Percentiles rank a stretch among this genome's conserved stretches.
phyloP scores from a whole-genome alignment of 2,329 filamentous ascomycete species.

The Periconia digitata region DNA sequence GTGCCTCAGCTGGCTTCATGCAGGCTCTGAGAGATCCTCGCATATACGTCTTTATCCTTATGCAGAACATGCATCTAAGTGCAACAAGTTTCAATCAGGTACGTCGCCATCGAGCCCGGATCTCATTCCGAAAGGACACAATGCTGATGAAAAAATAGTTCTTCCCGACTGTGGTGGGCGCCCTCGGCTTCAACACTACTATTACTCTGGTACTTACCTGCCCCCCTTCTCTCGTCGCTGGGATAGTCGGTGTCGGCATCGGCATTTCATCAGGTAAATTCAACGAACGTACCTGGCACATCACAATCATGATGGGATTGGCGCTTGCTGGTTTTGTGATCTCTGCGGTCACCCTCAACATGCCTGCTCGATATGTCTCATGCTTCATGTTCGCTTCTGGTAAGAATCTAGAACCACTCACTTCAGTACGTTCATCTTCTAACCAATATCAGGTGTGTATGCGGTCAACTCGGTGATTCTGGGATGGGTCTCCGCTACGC shows the following conservation, averaged over 20 bases:
- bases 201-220: conserved; percentile 30
- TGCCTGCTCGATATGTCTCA: conserved; percentile 33
- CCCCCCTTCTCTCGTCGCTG: conserved; percentile 37
- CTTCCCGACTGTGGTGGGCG: conserved; percentile 36
- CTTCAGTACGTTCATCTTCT: background rate
- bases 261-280: conserved; percentile 28
- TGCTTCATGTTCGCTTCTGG: conserved; percentile 31
- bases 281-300: conserved; percentile 38
- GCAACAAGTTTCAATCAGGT: conserved; percentile 28
- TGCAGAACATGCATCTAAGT: conserved; percentile 20
- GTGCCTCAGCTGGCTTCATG: conserved; percentile 17
- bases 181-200: conserved; percentile 33
- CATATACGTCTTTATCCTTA: conserved; percentile 18
- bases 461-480: conserved; percentile 37
- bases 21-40: conserved; percentile 16
- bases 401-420: conserved; percentile 1
- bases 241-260: conserved; percentile 18
- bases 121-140: conserved; percentile 43
- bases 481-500: conserved; percentile 42
- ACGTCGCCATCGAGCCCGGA: conserved; percentile 1
- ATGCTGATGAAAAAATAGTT: conserved; percentile 38
- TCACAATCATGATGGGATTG: conserved; percentile 26
- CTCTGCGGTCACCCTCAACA: conserved; percentile 25
- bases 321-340: conserved; percentile 36
- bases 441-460: background rate